These are phyloP conservation scores for Cladophialophora exuberans DNA, from an alignment of 2,329 filamentous ascomycete species.

Conservation along the genomic window DNA sequence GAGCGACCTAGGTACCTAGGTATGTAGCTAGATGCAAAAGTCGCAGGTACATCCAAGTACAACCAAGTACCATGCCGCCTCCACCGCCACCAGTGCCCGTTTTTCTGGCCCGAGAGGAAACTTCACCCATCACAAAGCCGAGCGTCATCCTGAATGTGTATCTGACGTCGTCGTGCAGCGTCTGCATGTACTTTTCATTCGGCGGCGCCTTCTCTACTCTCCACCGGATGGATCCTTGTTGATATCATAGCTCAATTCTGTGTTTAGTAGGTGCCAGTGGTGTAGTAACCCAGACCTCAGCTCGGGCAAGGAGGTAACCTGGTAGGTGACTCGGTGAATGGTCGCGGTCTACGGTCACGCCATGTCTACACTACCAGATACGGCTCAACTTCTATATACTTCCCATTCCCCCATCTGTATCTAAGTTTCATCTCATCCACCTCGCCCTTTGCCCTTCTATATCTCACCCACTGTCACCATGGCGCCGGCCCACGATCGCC, in stretches of 20 bases:
- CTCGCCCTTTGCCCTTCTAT: background rate
- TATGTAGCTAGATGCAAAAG: no score
- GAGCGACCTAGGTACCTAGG: no score
- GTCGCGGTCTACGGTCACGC: no score
- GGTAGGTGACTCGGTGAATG: no score
- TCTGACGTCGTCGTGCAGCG: slow-evolving; percentile 13
- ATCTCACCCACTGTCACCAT: background rate
- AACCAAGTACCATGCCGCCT: no score
- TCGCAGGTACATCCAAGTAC: no score
- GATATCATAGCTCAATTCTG: slow-evolving; percentile 22
- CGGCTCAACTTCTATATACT: slow-evolving; percentile 6
- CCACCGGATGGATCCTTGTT: slow-evolving; percentile 19
- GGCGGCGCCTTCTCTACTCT: slow-evolving; percentile 1
- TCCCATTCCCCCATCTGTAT: background rate
- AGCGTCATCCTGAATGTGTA: background rate
- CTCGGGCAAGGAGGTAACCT: no score
- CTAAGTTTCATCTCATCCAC: background rate
- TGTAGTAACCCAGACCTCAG: no score
- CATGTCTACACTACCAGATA: no score
- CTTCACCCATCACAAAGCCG: no score
- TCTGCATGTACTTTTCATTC: slow-evolving; percentile 5
- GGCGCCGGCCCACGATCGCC: slow-evolving; percentile 5
- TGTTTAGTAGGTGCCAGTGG: background rate
- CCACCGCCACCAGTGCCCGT: background rate
- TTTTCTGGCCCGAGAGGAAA: no score